These are phyloP conservation scores for Lactuca saligna DNA, from an alignment of 129 eudicot species.

Conservation along the genomic window DNA sequence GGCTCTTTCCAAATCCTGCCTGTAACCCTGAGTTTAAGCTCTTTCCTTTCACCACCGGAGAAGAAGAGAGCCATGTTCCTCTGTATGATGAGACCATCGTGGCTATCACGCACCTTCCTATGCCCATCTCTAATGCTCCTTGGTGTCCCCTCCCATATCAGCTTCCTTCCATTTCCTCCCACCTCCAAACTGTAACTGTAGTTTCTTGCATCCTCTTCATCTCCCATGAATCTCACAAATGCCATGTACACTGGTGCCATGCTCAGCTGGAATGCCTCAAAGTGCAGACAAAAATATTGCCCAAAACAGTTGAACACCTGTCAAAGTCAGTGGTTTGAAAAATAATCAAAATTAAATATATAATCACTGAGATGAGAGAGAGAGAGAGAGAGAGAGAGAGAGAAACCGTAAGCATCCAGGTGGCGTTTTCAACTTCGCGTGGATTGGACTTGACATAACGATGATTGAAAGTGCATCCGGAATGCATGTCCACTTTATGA, in stretches of 20 bases:
- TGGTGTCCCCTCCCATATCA: background rate
- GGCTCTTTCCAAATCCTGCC: background rate
- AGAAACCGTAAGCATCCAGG: background rate
- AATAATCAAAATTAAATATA: too few relatives aligned
- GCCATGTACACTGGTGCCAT: constrained; percentile 1
- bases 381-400: background rate
- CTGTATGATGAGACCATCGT: constrained; percentile 1
- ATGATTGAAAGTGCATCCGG: background rate
- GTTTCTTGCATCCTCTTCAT: background rate
- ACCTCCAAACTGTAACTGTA: background rate
- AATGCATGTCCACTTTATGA: background rate
- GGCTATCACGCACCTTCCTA: background rate
- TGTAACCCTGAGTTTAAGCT: background rate
- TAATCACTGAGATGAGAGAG: too few relatives aligned
- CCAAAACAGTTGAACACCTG: background rate
- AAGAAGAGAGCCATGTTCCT: background rate
- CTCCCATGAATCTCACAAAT: constrained; percentile 5
- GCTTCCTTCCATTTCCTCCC: background rate
- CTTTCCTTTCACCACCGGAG: background rate
- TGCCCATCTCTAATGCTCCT: background rate
- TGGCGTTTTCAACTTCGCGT: background rate
- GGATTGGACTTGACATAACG: background rate
- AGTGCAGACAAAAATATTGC: constrained; percentile 1
- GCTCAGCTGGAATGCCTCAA: constrained; percentile 1
- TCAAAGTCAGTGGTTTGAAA: too few relatives aligned